phyloP scores from a whole-genome alignment of 192 early-diverging fungal species.

The Ambispora gerdemannii region DNA sequence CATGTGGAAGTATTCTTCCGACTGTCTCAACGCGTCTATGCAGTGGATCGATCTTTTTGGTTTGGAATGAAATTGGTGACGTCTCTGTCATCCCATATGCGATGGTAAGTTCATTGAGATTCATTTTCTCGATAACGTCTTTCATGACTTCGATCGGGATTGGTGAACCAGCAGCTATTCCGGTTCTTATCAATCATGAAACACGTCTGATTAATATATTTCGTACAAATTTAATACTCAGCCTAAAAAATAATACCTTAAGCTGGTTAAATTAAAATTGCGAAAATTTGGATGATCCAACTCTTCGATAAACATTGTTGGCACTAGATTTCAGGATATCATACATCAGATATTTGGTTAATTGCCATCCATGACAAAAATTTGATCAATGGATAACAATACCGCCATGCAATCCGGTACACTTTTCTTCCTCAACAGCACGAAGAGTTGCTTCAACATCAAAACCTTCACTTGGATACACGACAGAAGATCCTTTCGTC shows the following conservation, averaged over 20 bases:
- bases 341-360: too few relatives aligned
- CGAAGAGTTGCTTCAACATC: slow-evolving; percentile 40
- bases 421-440: slow-evolving; percentile 40
- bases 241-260: background rate
- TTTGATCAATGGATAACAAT: background rate
- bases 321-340: too few relatives aligned
- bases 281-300: slow-evolving; percentile 46
- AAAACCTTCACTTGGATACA: slow-evolving; percentile 44
- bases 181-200: too few relatives aligned
- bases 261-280: slow-evolving; percentile 36
- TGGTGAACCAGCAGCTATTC: slow-evolving; percentile 46
- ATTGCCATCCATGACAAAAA: too few relatives aligned
- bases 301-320: slow-evolving; percentile 43
- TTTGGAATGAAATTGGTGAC: slow-evolving; percentile 44
- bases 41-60: slow-evolving; percentile 31
- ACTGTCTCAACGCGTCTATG: slow-evolving; percentile 43
- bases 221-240: too few relatives aligned
- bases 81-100: slow-evolving; percentile 38
- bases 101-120: slow-evolving; percentile 44
- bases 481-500: slow-evolving; percentile 42
- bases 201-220: too few relatives aligned
- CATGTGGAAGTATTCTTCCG: slow-evolving; percentile 43
- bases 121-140: slow-evolving; percentile 43
- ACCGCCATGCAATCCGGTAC: slow-evolving; percentile 41
- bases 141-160: slow-evolving; percentile 50